A percentile compares a stretch with the other conserved stretches of the same genome.
Conservation (phyloP, 2,329 filamentous ascomycete genomes). For the Rhexocercosporidium sp. region DNA sequence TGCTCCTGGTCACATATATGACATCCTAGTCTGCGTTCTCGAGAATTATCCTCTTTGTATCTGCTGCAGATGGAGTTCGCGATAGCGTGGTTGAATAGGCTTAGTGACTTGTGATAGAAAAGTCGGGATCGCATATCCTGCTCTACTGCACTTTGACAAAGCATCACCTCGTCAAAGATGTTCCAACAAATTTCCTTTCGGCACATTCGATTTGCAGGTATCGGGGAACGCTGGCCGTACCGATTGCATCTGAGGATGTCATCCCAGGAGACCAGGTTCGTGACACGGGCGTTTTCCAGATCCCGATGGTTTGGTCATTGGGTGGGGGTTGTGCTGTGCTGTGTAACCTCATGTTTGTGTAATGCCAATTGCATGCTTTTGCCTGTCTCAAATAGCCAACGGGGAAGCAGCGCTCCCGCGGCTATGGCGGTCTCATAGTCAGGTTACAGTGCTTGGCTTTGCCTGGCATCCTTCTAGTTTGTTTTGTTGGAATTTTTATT, state of each 20-base stretch:
- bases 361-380: neutral
- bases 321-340: neutral
- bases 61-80: neutral
- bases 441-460: neutral
- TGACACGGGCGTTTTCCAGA: neutral
- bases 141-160: neutral
- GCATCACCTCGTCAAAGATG: neutral
- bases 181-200: neutral
- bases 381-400: neutral
- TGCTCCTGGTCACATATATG: neutral
- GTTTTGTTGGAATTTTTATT: neutral
- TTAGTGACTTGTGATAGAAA: neutral
- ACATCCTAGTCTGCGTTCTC: neutral
- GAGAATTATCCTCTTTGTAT: too few relatives aligned
- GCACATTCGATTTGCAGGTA: neutral
- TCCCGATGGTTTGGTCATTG: constrained; percentile 6
- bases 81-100: neutral
- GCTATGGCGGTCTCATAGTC: neutral
- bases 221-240: neutral
- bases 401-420: neutral
- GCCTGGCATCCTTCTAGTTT: neutral
- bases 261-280: constrained; percentile 4
- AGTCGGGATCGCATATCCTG: neutral
- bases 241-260: neutral
- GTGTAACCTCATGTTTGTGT: neutral